Evolutionary conservation across 2,329 filamentous ascomycete genomes (phyloP).

Genomic region (Rhinocladiella mackenziei): DNA sequence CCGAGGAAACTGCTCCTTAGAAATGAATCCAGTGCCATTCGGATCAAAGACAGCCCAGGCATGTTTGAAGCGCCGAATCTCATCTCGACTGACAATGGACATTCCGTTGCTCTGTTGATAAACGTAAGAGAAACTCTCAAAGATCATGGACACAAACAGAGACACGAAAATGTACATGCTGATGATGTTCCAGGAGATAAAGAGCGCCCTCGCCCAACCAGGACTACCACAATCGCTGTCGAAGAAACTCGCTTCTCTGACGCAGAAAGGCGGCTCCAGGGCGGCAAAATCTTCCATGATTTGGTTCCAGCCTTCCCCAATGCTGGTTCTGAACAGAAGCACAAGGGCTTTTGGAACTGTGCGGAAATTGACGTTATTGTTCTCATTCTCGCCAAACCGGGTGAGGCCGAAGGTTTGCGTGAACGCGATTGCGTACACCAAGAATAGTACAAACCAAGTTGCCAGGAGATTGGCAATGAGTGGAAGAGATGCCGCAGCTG

Average conservation of each 20-base stretch:
- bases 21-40: constrained; percentile 83
- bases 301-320: constrained; percentile 93
- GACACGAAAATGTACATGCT: constrained; percentile 99
- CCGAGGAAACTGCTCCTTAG: constrained; percentile 81
- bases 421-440: constrained; percentile 93
- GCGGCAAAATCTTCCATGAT: constrained; percentile 93
- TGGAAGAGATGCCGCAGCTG: constrained; percentile 85
- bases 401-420: constrained; percentile 96
- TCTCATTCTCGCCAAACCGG: constrained; percentile 70
- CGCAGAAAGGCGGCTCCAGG: constrained; percentile 76
- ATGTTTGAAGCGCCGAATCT: constrained; percentile 95
- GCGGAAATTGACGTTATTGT: constrained; percentile 81
- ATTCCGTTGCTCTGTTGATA: constrained; percentile 95
- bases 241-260: constrained; percentile 67
- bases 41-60: constrained; percentile 96
- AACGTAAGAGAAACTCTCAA: constrained; percentile 98
- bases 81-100: constrained; percentile 82
- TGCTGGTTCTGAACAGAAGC: constrained; percentile 85
- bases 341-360: constrained; percentile 92
- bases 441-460: constrained; percentile 95
- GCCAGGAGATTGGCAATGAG: constrained; percentile 87
- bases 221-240: constrained; percentile 89
- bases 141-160: constrained; percentile 96
- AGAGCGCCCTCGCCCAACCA: constrained; percentile 80
- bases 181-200: constrained; percentile 96